A percentile compares a stretch with the other conserved stretches of the same genome.
Conservation (phyloP, 73 alveolate species). For the Paramecium biaurelia region DNA sequence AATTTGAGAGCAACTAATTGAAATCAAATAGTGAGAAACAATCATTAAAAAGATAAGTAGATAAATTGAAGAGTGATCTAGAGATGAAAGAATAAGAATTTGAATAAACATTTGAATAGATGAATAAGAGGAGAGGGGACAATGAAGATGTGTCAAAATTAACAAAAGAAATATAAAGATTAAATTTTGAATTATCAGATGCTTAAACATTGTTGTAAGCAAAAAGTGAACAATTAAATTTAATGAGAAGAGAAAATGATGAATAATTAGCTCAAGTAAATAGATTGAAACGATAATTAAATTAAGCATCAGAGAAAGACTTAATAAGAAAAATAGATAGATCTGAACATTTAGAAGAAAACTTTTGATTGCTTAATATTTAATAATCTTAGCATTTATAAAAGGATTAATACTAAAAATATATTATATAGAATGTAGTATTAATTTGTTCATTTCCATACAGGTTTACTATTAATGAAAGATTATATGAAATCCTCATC, state of each 20-base stretch:
- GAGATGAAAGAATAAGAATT: constrained; percentile 6
- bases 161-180: constrained; percentile 10
- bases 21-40: not conserved
- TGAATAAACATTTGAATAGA: not conserved
- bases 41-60: not conserved
- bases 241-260: constrained; percentile 10
- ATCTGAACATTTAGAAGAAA: not conserved
- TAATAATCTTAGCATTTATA: not conserved
- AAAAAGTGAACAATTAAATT: not conserved
- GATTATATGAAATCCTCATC: not conserved
- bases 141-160: not conserved
- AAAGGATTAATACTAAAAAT: not conserved
- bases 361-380: not conserved
- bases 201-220: not conserved
- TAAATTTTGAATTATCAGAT: not conserved
- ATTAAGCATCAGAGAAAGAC: not conserved
- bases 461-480: not conserved
- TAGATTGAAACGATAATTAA: not conserved
- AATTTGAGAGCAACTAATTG: not conserved
- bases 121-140: not conserved
- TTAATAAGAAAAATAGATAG: not conserved
- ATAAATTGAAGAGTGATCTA: not conserved
- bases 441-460: constrained; percentile 11
- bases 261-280: not conserved
- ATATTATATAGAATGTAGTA: not conserved